Base-by-base conservation (phyloP, 495 filamentous ascomycete genomes). In the Aspergillus biplanus region DNA sequence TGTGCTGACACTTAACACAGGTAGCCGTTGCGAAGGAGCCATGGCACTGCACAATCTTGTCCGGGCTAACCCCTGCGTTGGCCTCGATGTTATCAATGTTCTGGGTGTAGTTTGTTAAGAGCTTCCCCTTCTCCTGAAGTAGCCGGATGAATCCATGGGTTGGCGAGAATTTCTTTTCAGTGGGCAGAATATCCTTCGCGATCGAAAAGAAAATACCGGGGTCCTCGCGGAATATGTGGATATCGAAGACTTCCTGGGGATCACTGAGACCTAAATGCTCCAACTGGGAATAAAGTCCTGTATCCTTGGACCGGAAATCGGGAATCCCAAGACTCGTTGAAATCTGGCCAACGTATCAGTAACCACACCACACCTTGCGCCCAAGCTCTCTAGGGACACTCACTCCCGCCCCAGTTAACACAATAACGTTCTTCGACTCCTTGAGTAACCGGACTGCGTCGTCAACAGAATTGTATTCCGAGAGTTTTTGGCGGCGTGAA, bases 1-100 rank as follows among this genome's bases (percentile, higher is more conserved):
- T 81, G 76, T 88, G 79, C 27, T 82, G 75, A 73, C 95, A 98
- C 64, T 94, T 91, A 34, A 93, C 85, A 73, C 95, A 99, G 1
- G 90, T 90, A 7, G 95, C 95, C 8, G 88, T 94, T 9, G 94
- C 95, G 71, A 97, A 99, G 12, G 91, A 95, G 55, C 95, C 95
- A 66, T 99, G 95, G 71, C 95, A 98, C 73, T 99, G 95, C 21
- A 99, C 89, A 11, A 99, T 86, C 62, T 96, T 97, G 39, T 93
- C 89, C 0, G 87, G 82, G 6, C 74, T 70, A 52, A 99, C 93
- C 13, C 95, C 95, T 2, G 94, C 95, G 59, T 90, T 87, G 35
- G 85, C 86, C 71, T 99, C 95, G 52, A 99, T 89, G 68, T 98
- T 97, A 79, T 99, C 95, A 67, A 99, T 99, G 72, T 99, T 99